A percentile compares a stretch with the other conserved stretches of the same genome.
These are phyloP conservation scores for Coemansia sp. DNA, from an alignment of 192 early-diverging fungal species.

Conservation along the genomic window DNA sequence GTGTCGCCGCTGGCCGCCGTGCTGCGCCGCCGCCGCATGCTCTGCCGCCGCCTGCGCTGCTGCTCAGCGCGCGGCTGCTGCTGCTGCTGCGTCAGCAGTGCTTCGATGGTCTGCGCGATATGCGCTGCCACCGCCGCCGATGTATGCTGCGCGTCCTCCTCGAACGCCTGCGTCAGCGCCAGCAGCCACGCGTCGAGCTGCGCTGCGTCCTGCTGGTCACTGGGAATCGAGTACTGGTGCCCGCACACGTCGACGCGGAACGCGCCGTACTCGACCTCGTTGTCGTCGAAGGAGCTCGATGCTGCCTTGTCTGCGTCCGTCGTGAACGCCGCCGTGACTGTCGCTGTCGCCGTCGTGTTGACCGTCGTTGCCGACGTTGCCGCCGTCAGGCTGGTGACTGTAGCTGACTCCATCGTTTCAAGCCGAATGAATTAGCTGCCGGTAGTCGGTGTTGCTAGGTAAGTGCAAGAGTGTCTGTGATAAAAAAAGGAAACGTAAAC, in stretches of 20 bases:
- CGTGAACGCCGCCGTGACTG: not conserved
- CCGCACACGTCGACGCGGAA: slow-evolving; percentile 50
- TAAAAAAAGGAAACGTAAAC: not conserved
- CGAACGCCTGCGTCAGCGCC: slow-evolving; percentile 1
- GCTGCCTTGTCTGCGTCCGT: not conserved
- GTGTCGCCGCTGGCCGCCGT: too few species aligned
- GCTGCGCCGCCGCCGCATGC: too few species aligned
- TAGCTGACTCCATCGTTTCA: not conserved
- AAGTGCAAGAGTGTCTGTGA: too few species aligned
- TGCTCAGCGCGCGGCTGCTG: too few species aligned
- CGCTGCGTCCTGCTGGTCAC: slow-evolving; percentile 16
- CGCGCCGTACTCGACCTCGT: slow-evolving; percentile 22
- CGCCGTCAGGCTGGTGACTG: not conserved
- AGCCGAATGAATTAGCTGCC: not conserved
- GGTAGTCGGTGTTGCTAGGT: not conserved
- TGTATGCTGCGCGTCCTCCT: not conserved
- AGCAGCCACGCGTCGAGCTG: slow-evolving; percentile 18
- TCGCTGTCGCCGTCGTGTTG: not conserved
- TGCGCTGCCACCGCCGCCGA: slow-evolving; percentile 13
- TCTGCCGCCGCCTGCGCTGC: too few species aligned
- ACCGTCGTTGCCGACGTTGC: not conserved
- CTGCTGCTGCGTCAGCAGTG: not conserved
- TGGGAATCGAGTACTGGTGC: slow-evolving; percentile 38
- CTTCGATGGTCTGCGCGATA: slow-evolving; percentile 17
- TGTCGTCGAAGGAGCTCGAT: not conserved